A percentile compares a stretch with the other conserved stretches of the same genome.
Conservation (phyloP, 495 filamentous ascomycete genomes). For the Xylaria longipes region DNA sequence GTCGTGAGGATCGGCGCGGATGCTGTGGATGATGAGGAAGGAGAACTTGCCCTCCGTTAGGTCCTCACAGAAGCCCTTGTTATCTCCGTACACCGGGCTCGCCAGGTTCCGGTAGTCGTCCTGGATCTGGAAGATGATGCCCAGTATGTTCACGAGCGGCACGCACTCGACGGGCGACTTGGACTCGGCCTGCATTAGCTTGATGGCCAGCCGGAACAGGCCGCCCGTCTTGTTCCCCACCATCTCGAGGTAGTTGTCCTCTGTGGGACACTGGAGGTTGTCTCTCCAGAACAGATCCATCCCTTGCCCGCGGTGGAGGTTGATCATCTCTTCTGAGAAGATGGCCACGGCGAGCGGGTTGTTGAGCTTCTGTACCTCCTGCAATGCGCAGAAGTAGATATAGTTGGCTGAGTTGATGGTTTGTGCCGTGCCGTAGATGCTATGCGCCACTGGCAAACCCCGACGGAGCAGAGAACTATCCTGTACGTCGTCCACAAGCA, state of each 20-base stretch:
- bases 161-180: conserved; percentile 71
- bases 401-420: conserved; percentile 99
- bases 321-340: conserved; percentile 87
- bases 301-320: conserved; percentile 94
- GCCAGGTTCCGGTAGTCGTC: conserved; percentile 95
- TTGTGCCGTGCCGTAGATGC: conserved; percentile 93
- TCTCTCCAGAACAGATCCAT: conserved; percentile 99
- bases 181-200: conserved; percentile 96
- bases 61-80: conserved; percentile 96
- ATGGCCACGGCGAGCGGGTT: conserved; percentile 76
- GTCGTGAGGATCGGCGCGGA: conserved; percentile 79
- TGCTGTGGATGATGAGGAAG: conserved; percentile 95
- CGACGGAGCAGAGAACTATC: conserved; percentile 84
- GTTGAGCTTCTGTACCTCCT: conserved; percentile 76
- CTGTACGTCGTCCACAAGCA: conserved; percentile 93
- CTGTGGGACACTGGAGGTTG: conserved; percentile 87
- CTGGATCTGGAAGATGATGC: conserved; percentile 93
- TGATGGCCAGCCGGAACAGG: conserved; percentile 90
- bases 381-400: conserved; percentile 89
- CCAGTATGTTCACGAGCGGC: conserved; percentile 86
- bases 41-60: conserved; percentile 98
- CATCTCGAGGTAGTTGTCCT: conserved; percentile 99
- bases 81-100: conserved; percentile 73
- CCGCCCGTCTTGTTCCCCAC: conserved; percentile 98
- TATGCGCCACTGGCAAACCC: conserved; percentile 90